A percentile compares a stretch with the other conserved stretches of the same genome.
Conservation (phyloP, 306 rosid genomes). For the Begonia masoniana region DNA sequence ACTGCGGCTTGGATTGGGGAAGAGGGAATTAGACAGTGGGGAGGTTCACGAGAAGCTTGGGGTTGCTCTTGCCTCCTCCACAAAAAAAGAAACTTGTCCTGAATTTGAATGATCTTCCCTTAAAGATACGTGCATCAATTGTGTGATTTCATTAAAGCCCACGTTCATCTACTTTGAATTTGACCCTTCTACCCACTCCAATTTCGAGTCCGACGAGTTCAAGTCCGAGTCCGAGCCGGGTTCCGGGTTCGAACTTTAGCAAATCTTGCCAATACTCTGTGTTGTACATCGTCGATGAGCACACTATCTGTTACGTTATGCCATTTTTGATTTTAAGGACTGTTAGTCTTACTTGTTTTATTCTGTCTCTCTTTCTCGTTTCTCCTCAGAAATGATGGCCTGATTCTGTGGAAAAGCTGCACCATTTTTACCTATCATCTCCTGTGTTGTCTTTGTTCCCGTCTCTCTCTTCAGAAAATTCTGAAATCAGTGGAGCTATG, state of each 20-base stretch:
- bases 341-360: too few species aligned
- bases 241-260: too few species aligned
- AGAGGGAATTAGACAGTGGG: slow-evolving; percentile 8
- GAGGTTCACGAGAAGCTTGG: slow-evolving; percentile 66
- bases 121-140: background rate
- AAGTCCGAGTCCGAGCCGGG: background rate
- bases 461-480: background rate
- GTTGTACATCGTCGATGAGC: too few species aligned
- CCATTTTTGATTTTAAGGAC: too few species aligned
- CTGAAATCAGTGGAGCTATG: slow-evolving; percentile 22
- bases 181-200: background rate
- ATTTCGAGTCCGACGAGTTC: too few species aligned
- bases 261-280: too few species aligned
- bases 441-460: background rate
- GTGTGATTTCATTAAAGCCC: background rate
- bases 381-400: slow-evolving; percentile 9
- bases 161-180: background rate
- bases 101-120: too few species aligned
- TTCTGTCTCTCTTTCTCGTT: background rate
- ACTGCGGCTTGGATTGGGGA: background rate
- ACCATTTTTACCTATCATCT: slow-evolving; percentile 8
- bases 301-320: too few species aligned
- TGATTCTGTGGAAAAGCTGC: slow-evolving; percentile 9
- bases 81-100: slow-evolving; percentile 32
- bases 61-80: slow-evolving; percentile 20